Base-by-base conservation (phyloP, 2,329 filamentous ascomycete genomes). In the Lecanicillium sp. region DNA sequence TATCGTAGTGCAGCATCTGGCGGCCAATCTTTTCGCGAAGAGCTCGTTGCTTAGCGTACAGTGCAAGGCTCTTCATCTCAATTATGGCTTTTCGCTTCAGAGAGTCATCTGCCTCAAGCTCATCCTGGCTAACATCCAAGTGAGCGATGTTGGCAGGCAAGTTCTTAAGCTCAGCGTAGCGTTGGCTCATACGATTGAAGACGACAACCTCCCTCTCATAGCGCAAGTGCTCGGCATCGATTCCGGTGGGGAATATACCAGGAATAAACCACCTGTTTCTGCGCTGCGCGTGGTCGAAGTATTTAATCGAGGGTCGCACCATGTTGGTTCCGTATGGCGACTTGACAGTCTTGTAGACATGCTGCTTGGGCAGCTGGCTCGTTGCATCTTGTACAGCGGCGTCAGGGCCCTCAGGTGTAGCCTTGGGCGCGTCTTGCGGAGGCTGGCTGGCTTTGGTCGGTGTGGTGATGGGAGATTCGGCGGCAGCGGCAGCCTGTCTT, bases 1-100 rank as follows among this genome's bases (percentile, higher is more conserved):
- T 97, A 56, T 97, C 89, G 43, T 90, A 94, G 54, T 94, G 83
- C 58, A 95, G 81, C 83, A 98, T 94, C 56, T 94, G 86, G 38
- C 85, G 81, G 39, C 87, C 85, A 46, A 98, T 83, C 58, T 84
- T 84, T 50, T 92, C 86, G 41, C 94, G 83, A 50, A 98, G 69
- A 9, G 82, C 77, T 35, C 85, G 81, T 59, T 98, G 92, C 62
- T 94, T 94, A 1, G 85, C 81, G 37, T 95, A 81, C n/a, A 96
- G 66, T 36, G 80, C 81, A 27, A 97, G 72, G 56, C 86, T 85
- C 71, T 96, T 97, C 69, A 94, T 87, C 66, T 98, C 92, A 42
- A 98, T 96, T 48, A 96, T 72, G 17, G 89, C 86, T 59, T 90
- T 89, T 37, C 88, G 67, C 67, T 95, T 97, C 36, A 94, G 65